Evolutionary conservation across 139 green algal genomes (phyloP), one percentile per base, ranked within the genome.

Genomic region (Chlamydomonas schloesseri): DNA sequence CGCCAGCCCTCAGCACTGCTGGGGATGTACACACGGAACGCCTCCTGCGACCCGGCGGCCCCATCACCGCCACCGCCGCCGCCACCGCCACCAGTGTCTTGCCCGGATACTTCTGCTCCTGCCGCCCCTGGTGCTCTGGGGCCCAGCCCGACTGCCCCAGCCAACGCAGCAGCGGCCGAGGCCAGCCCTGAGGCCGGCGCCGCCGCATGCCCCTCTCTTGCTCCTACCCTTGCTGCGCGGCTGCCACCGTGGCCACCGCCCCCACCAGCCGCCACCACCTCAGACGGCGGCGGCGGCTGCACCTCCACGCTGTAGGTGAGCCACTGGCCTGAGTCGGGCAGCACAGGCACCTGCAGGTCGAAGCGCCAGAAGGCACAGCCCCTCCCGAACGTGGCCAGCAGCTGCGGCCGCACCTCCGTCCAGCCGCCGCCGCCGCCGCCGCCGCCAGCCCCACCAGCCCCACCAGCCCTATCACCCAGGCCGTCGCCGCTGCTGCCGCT

Each of bases 331-430:
- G 36, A 42, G 34, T 37, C 42, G 6, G 36, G 33, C 53, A 26
- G 55, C 31, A 70, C 20, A 0, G 26, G 9, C 24, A 46, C 75
- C 15, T 18, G 26, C 33, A 83, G 36, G 34, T 71, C 60, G 37
- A 73, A 83, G 18, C 75, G 58, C 75, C 75, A 83, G 58, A 83
- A 71, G 6, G 36, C 60, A 24, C 26, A 31, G 60, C 11, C 15
- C 13, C 24, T 3, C 20, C 57, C 33, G 33, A 57, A 82, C 18
- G 55, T 34, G 15, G 55, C 55, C 34, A 82, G 55, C 74, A 55
- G 57, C 74, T 71, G 33, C 55, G 74, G 74, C 74, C 34, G 55
- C 74, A 82, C 26, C 18, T 31, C 57, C 36, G 23, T 64, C 57
- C 57, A 26, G 20, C 20, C 20, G 20, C 57, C 57, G 57, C 57